Percentiles rank a stretch among this genome's conserved stretches.
Evolutionary conservation across 2,329 filamentous ascomycete species (phyloP).

Genomic region (Rhinocladiella similis): DNA sequence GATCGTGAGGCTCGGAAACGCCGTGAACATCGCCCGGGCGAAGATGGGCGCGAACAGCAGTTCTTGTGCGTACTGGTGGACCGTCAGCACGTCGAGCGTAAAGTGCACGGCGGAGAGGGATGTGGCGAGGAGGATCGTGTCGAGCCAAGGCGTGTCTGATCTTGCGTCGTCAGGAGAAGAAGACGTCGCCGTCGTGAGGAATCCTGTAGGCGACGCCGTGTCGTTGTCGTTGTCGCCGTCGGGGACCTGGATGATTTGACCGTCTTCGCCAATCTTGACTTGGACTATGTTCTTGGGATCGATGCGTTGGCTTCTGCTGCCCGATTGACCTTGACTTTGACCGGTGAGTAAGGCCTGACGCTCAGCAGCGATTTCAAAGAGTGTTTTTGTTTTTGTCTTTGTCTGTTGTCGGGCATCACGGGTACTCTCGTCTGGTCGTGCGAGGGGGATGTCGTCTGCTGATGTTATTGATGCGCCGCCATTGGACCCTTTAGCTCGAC

Average conservation of each 20-base stretch:
- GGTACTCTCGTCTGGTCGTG: no score
- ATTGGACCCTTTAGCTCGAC: slow-evolving; percentile 18
- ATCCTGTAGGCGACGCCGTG: no score
- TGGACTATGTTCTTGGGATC: slow-evolving; percentile 26
- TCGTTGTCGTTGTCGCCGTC: background rate
- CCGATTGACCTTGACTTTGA: slow-evolving; percentile 30
- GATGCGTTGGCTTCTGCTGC: slow-evolving; percentile 25
- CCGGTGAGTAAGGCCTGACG: slow-evolving; percentile 38
- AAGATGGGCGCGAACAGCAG: slow-evolving; percentile 26
- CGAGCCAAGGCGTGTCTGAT: slow-evolving; percentile 31
- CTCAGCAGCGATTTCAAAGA: slow-evolving; percentile 48
- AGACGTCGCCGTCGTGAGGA: background rate
- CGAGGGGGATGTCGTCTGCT: slow-evolving; percentile 24
- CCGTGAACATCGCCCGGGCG: slow-evolving; percentile 38
- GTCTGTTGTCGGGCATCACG: no score
- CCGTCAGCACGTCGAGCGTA: slow-evolving; percentile 46
- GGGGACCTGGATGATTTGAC: slow-evolving; percentile 12
- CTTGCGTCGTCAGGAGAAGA: background rate
- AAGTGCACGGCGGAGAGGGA: slow-evolving; percentile 46
- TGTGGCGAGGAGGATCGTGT: slow-evolving; percentile 45
- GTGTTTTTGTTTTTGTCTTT: slow-evolving; percentile 35
- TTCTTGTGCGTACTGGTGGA: slow-evolving; percentile 47
- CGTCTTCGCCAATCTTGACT: slow-evolving; percentile 25
- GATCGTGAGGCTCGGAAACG: slow-evolving; percentile 45
- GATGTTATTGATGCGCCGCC: slow-evolving; percentile 9